These are phyloP conservation scores for Iberis amara DNA, from an alignment of 441 rosid genomes.

Conservation along the genomic window DNA sequence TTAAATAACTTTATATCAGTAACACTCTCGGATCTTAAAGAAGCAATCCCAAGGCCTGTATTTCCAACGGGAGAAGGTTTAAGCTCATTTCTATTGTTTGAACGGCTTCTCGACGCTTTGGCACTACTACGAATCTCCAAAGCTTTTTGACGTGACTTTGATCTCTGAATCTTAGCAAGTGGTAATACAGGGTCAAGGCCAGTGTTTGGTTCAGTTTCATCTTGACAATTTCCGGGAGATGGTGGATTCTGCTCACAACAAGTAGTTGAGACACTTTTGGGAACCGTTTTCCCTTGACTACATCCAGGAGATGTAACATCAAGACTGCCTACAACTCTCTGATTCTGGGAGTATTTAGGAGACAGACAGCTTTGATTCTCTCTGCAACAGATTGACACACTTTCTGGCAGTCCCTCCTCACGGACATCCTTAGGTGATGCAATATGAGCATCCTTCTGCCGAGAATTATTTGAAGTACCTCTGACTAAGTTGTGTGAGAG, in stretches of 20 bases:
- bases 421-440: constrained; percentile 48
- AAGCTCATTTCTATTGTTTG: constrained; percentile 28
- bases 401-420: constrained; percentile 32
- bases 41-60: constrained; percentile 39
- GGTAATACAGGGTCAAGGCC: constrained; percentile 42
- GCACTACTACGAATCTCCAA: constrained; percentile 66
- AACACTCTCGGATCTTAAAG: constrained; percentile 36
- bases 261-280: constrained; percentile 26
- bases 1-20: constrained; percentile 32
- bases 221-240: constrained; percentile 23
- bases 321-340: constrained; percentile 16
- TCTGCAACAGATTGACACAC: constrained; percentile 17
- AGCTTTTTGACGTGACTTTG: constrained; percentile 80
- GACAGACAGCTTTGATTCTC: constrained; percentile 19
- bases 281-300: constrained; percentile 22
- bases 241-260: constrained; percentile 24
- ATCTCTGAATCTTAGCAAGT: constrained; percentile 70
- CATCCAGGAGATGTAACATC: constrained; percentile 24
- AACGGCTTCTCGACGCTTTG: constrained; percentile 40
- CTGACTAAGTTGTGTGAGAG: constrained; percentile 32
- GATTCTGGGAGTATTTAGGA: constrained; percentile 12
- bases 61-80: constrained; percentile 26
- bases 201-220: constrained; percentile 30
- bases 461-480: constrained; percentile 26
- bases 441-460: constrained; percentile 37